These are phyloP conservation scores for Wallacemonas sp. DNA, from an alignment of 208 protist species.

Conservation along the genomic window DNA sequence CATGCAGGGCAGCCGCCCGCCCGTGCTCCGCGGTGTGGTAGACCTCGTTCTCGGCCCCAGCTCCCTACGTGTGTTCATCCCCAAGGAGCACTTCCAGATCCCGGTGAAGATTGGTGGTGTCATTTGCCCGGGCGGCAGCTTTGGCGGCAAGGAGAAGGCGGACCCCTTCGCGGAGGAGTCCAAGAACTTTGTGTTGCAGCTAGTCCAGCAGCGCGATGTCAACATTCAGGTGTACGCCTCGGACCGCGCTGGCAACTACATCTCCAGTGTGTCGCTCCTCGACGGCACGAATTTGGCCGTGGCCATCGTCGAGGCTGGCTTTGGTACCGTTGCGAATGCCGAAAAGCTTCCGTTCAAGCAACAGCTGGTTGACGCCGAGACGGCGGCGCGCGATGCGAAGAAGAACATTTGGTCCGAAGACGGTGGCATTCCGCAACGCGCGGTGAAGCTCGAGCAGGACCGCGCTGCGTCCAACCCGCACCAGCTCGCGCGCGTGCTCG, in stretches of 20 bases:
- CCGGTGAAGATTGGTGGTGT: slow-evolving; percentile 82
- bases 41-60: slow-evolving; percentile 80
- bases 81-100: slow-evolving; percentile 88
- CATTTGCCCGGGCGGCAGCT: slow-evolving; percentile 64
- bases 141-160: slow-evolving; percentile 27
- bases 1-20: slow-evolving; percentile 82
- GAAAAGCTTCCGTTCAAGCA: slow-evolving; percentile 72
- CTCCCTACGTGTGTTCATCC: slow-evolving; percentile 87
- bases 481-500: slow-evolving; percentile 34
- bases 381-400: slow-evolving; percentile 46
- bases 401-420: slow-evolving; percentile 62
- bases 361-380: slow-evolving; percentile 73
- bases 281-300: slow-evolving; percentile 80
- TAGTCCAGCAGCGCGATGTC: slow-evolving; percentile 79
- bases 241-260: slow-evolving; percentile 88
- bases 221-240: slow-evolving; percentile 84
- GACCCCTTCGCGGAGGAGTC: slow-evolving; percentile 80
- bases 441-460: slow-evolving; percentile 63
- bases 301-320: slow-evolving; percentile 64
- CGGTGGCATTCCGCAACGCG: slow-evolving; percentile 58
- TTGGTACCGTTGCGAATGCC: slow-evolving; percentile 77
- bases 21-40: slow-evolving; percentile 69
- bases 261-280: slow-evolving; percentile 54
- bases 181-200: slow-evolving; percentile 63
- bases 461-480: slow-evolving; percentile 36